phyloP scores from a whole-genome alignment of 306 rosid genomes.

The Trifolium fragiferum region DNA sequence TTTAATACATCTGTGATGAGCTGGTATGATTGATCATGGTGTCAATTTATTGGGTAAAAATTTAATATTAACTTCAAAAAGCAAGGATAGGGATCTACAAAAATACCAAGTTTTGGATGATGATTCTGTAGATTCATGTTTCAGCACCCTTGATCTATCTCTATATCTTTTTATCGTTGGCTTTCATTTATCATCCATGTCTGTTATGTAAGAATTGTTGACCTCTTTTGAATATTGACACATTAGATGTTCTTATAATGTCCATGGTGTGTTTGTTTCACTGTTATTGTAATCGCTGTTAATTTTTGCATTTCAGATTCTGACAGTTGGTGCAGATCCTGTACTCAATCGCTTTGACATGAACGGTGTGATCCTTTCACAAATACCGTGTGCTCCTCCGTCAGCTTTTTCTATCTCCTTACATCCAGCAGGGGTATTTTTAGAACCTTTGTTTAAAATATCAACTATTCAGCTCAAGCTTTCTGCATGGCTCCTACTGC shows the following conservation, averaged over 20 bases:
- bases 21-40: background rate
- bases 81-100: background rate
- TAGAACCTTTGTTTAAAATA: slow-evolving; percentile 10
- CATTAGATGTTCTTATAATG: slow-evolving; percentile 18
- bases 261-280: background rate
- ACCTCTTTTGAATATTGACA: slow-evolving; percentile 3
- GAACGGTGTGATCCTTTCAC: slow-evolving; percentile 80
- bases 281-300: background rate
- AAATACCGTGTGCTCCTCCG: slow-evolving; percentile 85
- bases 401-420: slow-evolving; percentile 80
- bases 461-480: slow-evolving; percentile 35
- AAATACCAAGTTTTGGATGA: background rate
- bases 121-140: background rate
- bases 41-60: slow-evolving; percentile 1
- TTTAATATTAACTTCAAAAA: slow-evolving; percentile 6
- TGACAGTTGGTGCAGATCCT: slow-evolving; percentile 90
- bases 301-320: slow-evolving; percentile 55
- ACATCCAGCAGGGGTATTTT: slow-evolving; percentile 80
- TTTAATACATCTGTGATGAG: slow-evolving; percentile 13
- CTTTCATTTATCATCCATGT: slow-evolving; percentile 21
- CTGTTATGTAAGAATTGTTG: slow-evolving; percentile 17
- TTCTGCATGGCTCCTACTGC: slow-evolving; percentile 19
- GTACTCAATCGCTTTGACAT: slow-evolving; percentile 74
- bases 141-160: background rate
- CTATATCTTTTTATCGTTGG: background rate